A percentile compares a stretch with the other conserved stretches of the same genome.
Evolutionary conservation across 495 filamentous ascomycete species (phyloP).

Genomic region (Penicillium silybi): DNA sequence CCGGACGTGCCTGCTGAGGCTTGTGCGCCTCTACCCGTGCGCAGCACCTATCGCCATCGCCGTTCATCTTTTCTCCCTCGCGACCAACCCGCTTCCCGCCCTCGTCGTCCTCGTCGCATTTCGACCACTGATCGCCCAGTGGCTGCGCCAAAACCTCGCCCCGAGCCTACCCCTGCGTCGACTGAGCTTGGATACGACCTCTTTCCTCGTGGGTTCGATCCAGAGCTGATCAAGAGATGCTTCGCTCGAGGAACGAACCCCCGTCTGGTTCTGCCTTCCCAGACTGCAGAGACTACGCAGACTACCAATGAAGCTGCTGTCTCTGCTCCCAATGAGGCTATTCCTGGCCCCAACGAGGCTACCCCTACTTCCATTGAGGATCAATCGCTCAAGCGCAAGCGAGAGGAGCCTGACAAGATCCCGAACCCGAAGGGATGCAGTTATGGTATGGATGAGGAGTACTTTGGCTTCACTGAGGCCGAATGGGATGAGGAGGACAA

Average conservation of each 20-base stretch:
- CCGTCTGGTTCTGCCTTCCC: background rate
- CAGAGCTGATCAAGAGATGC: constrained; percentile 5
- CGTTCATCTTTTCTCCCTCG: background rate
- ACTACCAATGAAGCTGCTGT: background rate
- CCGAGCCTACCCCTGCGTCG: background rate
- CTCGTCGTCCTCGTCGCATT: background rate
- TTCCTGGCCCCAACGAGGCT: background rate
- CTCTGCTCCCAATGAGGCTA: background rate
- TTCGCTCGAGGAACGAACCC: background rate
- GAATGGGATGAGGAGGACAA: constrained; percentile 22
- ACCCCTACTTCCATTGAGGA: background rate
- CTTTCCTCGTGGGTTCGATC: background rate
- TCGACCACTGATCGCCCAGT: background rate
- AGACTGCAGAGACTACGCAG: background rate
- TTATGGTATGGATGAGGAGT: constrained; percentile 43
- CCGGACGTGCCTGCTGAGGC: background rate
- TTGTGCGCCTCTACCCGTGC: background rate
- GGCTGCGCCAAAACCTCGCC: background rate
- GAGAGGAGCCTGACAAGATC: constrained; percentile 43
- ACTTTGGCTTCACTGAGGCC: constrained; percentile 37
- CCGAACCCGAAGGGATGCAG: constrained; percentile 42
- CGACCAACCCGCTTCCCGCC: background rate
- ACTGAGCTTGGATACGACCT: constrained; percentile 8
- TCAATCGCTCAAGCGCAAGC: constrained; percentile 29
- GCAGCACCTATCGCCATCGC: background rate